Conservation (phyloP, 805 yeast species). For the Maudiozyma barnettii region DNA sequence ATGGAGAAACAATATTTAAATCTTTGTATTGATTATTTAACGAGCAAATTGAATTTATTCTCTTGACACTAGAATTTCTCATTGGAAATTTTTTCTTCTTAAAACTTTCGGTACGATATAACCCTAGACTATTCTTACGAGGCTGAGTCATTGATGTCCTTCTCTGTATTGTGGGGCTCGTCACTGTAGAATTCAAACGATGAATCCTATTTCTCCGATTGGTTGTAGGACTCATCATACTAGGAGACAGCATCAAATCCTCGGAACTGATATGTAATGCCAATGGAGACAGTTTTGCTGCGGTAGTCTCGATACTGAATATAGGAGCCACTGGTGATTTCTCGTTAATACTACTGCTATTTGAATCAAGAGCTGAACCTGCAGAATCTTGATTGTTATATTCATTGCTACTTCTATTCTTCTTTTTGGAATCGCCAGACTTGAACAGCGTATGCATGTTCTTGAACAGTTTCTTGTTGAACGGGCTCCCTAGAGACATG, state of each 20-base stretch:
- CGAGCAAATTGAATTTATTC: conserved; percentile 3
- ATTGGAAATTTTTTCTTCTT: not conserved
- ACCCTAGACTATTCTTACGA: not conserved
- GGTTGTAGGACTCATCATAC: conserved; percentile 1
- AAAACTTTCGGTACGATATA: conserved; percentile 1
- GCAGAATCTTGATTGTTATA: not conserved
- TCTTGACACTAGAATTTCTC: not conserved
- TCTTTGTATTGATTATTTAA: not conserved
- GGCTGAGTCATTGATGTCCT: not conserved
- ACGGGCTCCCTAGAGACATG: conserved; percentile 14
- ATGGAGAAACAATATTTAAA: not conserved
- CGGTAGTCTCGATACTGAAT: not conserved
- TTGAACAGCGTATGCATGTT: conserved; percentile 18
- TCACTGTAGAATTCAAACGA: not conserved
- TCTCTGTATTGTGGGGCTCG: not conserved
- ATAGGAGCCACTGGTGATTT: not conserved
- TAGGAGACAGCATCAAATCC: conserved; percentile 10
- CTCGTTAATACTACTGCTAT: not conserved
- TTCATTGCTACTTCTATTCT: not conserved
- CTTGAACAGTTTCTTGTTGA: conserved; percentile 14
- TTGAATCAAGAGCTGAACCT: not conserved
- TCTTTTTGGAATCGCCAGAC: conserved; percentile 1
- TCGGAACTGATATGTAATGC: not conserved
- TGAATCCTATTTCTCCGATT: not conserved
- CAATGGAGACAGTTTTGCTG: not conserved